These are phyloP conservation scores for Plasmodium cynomolgi DNA, from an alignment of 169 alveolate genomes.

Conservation along the genomic window DNA sequence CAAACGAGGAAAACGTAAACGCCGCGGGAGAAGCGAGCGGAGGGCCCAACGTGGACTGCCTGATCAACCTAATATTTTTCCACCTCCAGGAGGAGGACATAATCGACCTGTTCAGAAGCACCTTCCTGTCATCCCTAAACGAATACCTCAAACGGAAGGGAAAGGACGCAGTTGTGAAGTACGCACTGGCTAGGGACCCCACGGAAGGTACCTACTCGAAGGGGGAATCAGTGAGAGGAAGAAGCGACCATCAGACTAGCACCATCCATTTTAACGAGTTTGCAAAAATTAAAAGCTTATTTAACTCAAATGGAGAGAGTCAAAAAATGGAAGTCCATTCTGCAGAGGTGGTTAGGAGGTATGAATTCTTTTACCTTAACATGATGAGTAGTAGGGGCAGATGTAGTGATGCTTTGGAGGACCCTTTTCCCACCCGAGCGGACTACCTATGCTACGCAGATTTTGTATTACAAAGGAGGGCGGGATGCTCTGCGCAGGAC, in stretches of 20 bases:
- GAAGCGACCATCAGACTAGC: not conserved
- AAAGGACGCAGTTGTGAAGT: constrained; percentile 4
- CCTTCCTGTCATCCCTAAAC: constrained; percentile 36
- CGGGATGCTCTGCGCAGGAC: constrained; percentile 22
- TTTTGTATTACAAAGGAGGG: not conserved
- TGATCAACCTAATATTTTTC: constrained; percentile 26
- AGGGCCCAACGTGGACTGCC: constrained; percentile 2
- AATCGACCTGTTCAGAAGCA: constrained; percentile 21
- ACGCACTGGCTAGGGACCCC: not conserved
- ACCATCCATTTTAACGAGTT: not conserved
- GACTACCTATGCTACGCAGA: constrained; percentile 22
- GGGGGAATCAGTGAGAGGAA: not conserved
- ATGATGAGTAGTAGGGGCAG: constrained; percentile 3
- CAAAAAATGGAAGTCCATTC: not conserved
- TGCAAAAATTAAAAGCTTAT: not conserved
- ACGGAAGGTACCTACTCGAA: not conserved
- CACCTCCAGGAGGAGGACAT: constrained; percentile 20
- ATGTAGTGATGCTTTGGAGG: not conserved
- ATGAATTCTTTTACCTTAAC: constrained; percentile 39
- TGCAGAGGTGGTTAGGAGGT: not conserved
- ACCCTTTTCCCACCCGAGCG: not conserved
- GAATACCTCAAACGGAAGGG: constrained; percentile 19
- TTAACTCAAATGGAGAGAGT: not conserved
- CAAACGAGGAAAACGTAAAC: not conserved
- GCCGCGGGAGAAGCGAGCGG: not conserved